Percentiles rank a stretch among this genome's conserved stretches.
Evolutionary conservation across 2,329 filamentous ascomycete genomes (phyloP).

Genomic region (Epichloe scottii): DNA sequence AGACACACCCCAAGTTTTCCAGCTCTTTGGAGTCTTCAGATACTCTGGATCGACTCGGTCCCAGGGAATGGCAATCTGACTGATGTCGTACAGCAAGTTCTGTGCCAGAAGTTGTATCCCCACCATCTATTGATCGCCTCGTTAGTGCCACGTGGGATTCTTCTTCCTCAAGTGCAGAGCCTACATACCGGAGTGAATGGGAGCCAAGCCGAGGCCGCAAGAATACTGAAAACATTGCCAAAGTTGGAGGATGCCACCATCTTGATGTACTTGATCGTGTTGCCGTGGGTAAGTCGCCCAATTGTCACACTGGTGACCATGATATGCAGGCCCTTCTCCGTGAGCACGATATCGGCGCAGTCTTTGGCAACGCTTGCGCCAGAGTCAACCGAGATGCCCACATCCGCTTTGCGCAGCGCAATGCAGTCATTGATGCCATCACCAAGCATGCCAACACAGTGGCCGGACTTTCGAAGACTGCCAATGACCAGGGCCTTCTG

Average conservation of each 20-base stretch:
- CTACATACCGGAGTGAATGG: slow-evolving; percentile 12
- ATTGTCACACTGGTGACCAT: slow-evolving; percentile 15
- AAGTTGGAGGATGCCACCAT: slow-evolving; percentile 20
- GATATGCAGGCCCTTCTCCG: slow-evolving; percentile 17
- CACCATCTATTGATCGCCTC: slow-evolving; percentile 9
- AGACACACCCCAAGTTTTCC: slow-evolving; percentile 11
- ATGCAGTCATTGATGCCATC: slow-evolving; percentile 20
- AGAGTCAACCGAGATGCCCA: slow-evolving; percentile 19
- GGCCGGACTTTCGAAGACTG: slow-evolving; percentile 12
- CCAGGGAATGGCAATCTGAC: slow-evolving; percentile 19
- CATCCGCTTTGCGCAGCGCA: slow-evolving; percentile 15
- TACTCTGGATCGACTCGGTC: slow-evolving; percentile 16
- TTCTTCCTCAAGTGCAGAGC: background rate
- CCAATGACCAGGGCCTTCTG: slow-evolving; percentile 16
- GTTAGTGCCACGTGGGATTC: background rate
- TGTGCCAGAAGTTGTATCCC: slow-evolving; percentile 16
- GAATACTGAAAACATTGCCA: slow-evolving; percentile 18
- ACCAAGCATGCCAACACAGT: slow-evolving; percentile 18
- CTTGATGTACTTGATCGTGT: slow-evolving; percentile 20
- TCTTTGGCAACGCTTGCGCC: slow-evolving; percentile 17
- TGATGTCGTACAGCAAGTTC: slow-evolving; percentile 18
- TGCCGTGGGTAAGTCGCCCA: slow-evolving; percentile 16
- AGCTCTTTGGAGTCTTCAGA: slow-evolving; percentile 13
- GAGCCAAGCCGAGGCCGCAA: slow-evolving; percentile 17
- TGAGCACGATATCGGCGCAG: slow-evolving; percentile 17